Conservation (phyloP, 2,329 filamentous ascomycete species). For the Elsinoe arachidis region DNA sequence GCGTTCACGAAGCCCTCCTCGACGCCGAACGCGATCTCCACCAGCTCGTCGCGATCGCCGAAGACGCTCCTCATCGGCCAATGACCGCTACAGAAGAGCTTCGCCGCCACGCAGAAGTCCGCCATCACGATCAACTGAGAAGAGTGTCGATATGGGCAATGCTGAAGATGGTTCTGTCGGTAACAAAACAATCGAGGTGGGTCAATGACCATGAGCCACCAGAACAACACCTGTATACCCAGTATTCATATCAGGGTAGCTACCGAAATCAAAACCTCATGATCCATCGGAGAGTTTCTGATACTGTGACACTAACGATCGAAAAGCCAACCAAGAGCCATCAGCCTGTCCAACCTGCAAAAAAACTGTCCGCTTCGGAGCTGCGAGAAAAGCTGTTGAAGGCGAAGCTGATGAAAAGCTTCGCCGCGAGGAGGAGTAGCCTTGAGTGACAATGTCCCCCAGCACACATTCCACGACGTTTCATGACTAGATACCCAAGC, state of each 20-base stretch:
- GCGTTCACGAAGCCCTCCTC: slow-evolving; percentile 12
- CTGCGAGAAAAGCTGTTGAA: slow-evolving; percentile 14
- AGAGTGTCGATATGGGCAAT: neutral
- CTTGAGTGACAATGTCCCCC: neutral
- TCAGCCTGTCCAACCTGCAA: neutral
- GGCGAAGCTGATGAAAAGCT: neutral
- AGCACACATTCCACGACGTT: too few relatives aligned
- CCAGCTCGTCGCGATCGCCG: slow-evolving; percentile 26
- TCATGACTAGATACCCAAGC: neutral
- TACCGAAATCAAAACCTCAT: neutral
- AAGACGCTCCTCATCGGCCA: slow-evolving; percentile 59
- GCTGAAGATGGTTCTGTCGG: too few relatives aligned
- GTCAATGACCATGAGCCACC: too few relatives aligned
- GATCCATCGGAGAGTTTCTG: neutral
- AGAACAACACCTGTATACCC: too few relatives aligned
- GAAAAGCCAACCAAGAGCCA: neutral
- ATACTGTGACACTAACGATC: neutral
- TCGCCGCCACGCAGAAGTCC: neutral
- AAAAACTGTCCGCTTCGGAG: slow-evolving; percentile 11
- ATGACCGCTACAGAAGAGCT: slow-evolving; percentile 33
- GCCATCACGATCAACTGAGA: neutral
- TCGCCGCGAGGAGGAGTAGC: neutral
- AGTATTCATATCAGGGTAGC: neutral
- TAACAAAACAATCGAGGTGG: too few relatives aligned
- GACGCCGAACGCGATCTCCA: slow-evolving; percentile 20